phyloP scores from a whole-genome alignment of 1,139 yeast species.

The Arxiozyma slooffiae region DNA sequence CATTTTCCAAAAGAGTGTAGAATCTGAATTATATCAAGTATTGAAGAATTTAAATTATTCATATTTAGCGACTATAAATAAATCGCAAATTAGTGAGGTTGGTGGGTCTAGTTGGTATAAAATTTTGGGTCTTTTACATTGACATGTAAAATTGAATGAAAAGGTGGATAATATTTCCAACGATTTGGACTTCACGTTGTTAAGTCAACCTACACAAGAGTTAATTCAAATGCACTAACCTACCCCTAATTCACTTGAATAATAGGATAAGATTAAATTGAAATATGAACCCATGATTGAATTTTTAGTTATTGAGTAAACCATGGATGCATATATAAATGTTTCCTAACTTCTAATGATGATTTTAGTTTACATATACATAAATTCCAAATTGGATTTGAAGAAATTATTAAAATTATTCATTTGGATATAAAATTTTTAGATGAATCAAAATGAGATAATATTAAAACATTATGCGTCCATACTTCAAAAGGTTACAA shows the following conservation, averaged over 20 bases:
- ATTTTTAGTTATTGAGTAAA: constrained; percentile 55
- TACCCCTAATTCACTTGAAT: constrained; percentile 33
- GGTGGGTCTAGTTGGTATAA: constrained; percentile 89
- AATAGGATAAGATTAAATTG: constrained; percentile 31
- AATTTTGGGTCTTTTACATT: constrained; percentile 69
- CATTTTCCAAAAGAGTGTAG: constrained; percentile 57
- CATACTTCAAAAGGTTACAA: constrained; percentile 33
- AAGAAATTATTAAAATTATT: constrained; percentile 37
- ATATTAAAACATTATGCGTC: constrained; percentile 29
- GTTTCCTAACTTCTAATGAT: constrained; percentile 54
- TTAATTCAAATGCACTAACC: constrained; percentile 33
- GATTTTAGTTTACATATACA: constrained; percentile 47
- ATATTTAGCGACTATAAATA: constrained; percentile 65
- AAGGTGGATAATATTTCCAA: constrained; percentile 36
- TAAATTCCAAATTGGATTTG: constrained; percentile 50
- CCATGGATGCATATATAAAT: constrained; percentile 57
- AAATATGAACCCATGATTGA: constrained; percentile 38
- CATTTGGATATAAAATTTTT: constrained; percentile 39
- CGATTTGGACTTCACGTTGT: constrained; percentile 18
- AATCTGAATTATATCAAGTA: constrained; percentile 63
- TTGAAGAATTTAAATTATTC: constrained; percentile 67
- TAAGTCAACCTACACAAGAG: constrained; percentile 27
- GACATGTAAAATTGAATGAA: constrained; percentile 57
- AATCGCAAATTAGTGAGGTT: constrained; percentile 81
- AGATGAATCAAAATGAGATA: constrained; percentile 32